Evolutionary conservation across 257 asterid genomes (phyloP), one percentile per base, ranked within the genome.

Genomic region (Galeopsis tetrahit): DNA sequence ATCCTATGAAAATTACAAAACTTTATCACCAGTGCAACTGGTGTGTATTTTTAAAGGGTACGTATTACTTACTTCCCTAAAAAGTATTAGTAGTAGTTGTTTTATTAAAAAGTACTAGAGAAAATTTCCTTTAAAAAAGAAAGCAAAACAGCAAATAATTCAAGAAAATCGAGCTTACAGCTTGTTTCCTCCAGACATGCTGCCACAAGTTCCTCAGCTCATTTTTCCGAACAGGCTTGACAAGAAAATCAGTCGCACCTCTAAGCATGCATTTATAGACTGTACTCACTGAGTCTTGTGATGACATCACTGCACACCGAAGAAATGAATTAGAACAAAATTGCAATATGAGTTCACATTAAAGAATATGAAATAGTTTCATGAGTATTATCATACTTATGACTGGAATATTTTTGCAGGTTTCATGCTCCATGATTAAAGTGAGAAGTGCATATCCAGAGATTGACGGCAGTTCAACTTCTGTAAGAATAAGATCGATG

Each of bases 131-230:
- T 7, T 7, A 46, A 9, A 57, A 66, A 40, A 65, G 28, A 62
- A 48, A 61, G 39, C 63, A 10, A 35, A 58, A 51, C 17, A 34
- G 68, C 40, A 6, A 44, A 77, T 32, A 55, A 49, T 21, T 15
- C 66, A 31, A 72, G 52, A 55, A 65, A 52, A 70, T 65, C 31
- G 62, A 34, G 76, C 96, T 82, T 84, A 93, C 98, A 61, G 89
- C 86, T 88, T 83, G 97, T 85, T 90, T 91, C 88, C 98, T 92
- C 99, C 99, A 95, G 49, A 92, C 93, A 62, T 95, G 99, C 88
- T 92, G 99, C 99, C 99, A 95, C 82, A 95, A 79, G 82, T 95
- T 92, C 78, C 85, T 87, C 77, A 95, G 86, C 91, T 95, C 99
- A 14, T 95, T 95, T 75, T 88, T 95, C 73, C 99, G 72, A 28